Percentiles rank a stretch among this genome's conserved stretches.
These are phyloP conservation scores for Linnemannia elongata DNA, from an alignment of 192 early-diverging fungal species.

Conservation along the genomic window DNA sequence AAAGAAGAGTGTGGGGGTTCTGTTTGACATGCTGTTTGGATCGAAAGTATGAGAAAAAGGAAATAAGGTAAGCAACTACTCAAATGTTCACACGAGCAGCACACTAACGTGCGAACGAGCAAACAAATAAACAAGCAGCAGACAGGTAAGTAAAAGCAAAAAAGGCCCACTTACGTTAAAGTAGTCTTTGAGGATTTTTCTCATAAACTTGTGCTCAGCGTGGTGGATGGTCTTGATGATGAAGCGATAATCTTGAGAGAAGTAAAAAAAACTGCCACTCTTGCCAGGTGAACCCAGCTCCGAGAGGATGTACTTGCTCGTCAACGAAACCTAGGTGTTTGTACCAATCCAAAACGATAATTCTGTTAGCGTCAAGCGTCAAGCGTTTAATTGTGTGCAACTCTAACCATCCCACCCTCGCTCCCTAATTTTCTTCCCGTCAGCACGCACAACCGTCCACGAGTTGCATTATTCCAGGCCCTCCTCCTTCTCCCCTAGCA, in stretches of 20 bases:
- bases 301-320: constrained; percentile 95
- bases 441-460: neutral
- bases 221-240: constrained; percentile 98
- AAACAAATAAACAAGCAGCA: neutral
- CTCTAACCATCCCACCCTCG: neutral
- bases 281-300: constrained; percentile 96
- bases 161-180: constrained; percentile 69
- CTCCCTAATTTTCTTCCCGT: constrained; percentile 1
- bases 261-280: constrained; percentile 97
- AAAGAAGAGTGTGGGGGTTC: constrained; percentile 92
- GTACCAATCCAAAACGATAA: neutral
- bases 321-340: constrained; percentile 78
- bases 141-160: neutral
- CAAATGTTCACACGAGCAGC: neutral
- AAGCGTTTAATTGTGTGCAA: neutral
- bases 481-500: neutral
- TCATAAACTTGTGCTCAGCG: constrained; percentile 93
- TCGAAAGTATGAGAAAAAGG: neutral
- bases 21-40: constrained; percentile 74
- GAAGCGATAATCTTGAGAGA: constrained; percentile 95
- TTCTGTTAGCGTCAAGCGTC: neutral
- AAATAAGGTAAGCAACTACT: constrained; percentile 3
- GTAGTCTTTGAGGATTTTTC: constrained; percentile 86
- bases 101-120: no score
- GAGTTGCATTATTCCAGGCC: constrained; percentile 3